A percentile compares a stretch with the other conserved stretches of the same genome.
phyloP scores from a whole-genome alignment of 768 basidiomycete genomes.

The Podaxis rugospora region DNA sequence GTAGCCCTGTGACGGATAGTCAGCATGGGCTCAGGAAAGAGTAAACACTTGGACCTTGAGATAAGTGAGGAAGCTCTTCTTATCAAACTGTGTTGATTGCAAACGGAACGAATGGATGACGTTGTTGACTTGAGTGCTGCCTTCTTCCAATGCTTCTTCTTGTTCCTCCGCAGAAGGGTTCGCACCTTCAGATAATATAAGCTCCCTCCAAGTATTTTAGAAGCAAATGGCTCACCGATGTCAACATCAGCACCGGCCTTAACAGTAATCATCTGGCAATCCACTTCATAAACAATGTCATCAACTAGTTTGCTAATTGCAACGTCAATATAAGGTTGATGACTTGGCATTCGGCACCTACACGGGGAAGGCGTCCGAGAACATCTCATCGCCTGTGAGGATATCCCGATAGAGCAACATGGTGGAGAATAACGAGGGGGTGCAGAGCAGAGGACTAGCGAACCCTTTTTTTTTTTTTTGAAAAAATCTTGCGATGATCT shows the following conservation, averaged over 20 bases:
- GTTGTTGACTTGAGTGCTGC: conserved; percentile 79
- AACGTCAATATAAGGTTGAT: not conserved
- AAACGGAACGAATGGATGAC: conserved; percentile 91
- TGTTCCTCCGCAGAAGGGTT: conserved; percentile 91
- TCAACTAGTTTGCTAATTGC: conserved; percentile 66
- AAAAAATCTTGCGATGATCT: conserved; percentile 28
- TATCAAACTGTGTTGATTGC: conserved; percentile 77
- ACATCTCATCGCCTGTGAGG: conserved; percentile 83
- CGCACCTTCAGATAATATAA: conserved; percentile 51
- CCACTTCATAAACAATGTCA: conserved; percentile 80
- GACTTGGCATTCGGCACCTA: conserved; percentile 31
- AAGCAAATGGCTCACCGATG: conserved; percentile 59
- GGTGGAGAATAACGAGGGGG: conserved; percentile 19
- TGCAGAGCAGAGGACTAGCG: conserved; percentile 10
- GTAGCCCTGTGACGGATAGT: conserved; percentile 55
- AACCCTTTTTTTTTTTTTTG: conserved; percentile 1
- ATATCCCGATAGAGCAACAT: conserved; percentile 79
- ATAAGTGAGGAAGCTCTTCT: conserved; percentile 77
- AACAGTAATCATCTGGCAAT: conserved; percentile 66
- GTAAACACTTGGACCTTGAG: conserved; percentile 58
- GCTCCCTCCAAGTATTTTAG: not conserved
- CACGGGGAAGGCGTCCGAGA: conserved; percentile 91
- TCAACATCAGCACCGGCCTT: conserved; percentile 80
- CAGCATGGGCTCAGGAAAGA: not conserved
- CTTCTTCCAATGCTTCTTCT: conserved; percentile 79